Base-by-base conservation (phyloP, 768 basidiomycete species). In the Chalciporus chontae region DNA sequence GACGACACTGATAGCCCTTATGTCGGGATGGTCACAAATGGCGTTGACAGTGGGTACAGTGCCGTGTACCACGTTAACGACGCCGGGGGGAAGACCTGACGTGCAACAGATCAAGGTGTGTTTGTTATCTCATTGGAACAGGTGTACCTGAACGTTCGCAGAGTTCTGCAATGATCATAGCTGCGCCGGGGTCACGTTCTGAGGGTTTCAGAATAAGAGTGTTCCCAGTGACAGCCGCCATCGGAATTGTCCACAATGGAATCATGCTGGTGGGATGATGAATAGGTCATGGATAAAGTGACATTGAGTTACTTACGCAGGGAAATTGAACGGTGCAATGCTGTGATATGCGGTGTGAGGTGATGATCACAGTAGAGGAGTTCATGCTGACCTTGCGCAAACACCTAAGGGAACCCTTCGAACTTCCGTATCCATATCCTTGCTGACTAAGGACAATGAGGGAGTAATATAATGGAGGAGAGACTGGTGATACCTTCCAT, bases 111-210 rank as follows among this genome's bases (percentile, higher is more conserved):
- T 51, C 23, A 44, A 19, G 19, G 21, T 26, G 41, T 31, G 29
- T 31, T n/a, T 21, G 8, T 17, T 6, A 21, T 8, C 43, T 8
- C 0, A 36, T 18, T 11, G 17, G 26, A 2, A 10, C 26, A 24
- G 3, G 24, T 34, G 3, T 42, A 81, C 82, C 90, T 48, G 95
- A 93, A 47, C 82, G 83, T 68, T 90, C 83, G 63, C 90, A 93
- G 4, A 97, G 78, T 70, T 99, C 95, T 27, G 94, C 93, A 53
- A 99, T 93, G 48, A 99, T 95, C 87, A 96, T 94, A 6, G 93
- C 87, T 13, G 96, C 95, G 42, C 95, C 95, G 13, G 95, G 95
- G 65, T 96, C 94, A 21, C 95, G 84, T 66, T 99, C 95, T 2
- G 90, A 94, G 17, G 95, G 95, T 62, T 99, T 99, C 53, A 99